phyloP scores from a whole-genome alignment of 148 eudicot genomes.

The Salicornia ramosissima region DNA sequence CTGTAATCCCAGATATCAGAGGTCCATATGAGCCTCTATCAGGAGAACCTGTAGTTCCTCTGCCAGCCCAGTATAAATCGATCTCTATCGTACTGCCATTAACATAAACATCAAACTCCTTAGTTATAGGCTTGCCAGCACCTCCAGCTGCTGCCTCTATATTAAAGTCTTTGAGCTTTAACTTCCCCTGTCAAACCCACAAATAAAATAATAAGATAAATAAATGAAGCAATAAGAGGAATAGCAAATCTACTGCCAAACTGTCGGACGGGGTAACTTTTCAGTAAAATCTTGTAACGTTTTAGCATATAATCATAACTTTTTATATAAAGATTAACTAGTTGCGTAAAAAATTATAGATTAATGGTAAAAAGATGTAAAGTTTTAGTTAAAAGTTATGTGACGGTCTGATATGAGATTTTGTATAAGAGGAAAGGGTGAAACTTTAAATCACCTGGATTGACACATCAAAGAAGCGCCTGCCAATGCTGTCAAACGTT shows the following conservation, averaged over 20 bases:
- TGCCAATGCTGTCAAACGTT: constrained; percentile 47
- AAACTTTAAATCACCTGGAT: constrained; percentile 32
- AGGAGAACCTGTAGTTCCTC: constrained; percentile 73
- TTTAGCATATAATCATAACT: too few relatives aligned
- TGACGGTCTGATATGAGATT: too few relatives aligned
- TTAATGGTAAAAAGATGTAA: too few relatives aligned
- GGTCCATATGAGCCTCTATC: constrained; percentile 69
- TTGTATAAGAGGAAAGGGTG: not conserved
- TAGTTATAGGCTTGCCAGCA: constrained; percentile 37
- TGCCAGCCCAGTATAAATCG: constrained; percentile 72
- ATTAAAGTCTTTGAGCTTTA: constrained; percentile 48
- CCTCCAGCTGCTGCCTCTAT: constrained; percentile 59
- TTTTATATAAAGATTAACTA: too few relatives aligned
- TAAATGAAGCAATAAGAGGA: too few relatives aligned
- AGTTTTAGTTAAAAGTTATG: too few relatives aligned
- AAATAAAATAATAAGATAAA: not conserved
- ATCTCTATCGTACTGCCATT: constrained; percentile 65
- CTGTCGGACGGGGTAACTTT: too few relatives aligned
- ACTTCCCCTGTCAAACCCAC: constrained; percentile 38
- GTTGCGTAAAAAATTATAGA: too few relatives aligned
- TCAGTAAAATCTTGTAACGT: too few relatives aligned
- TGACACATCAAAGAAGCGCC: constrained; percentile 61
- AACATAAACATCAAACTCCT: constrained; percentile 39
- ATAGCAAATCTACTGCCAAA: too few relatives aligned
- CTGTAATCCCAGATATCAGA: constrained; percentile 72